A percentile compares a stretch with the other conserved stretches of the same genome.
Conservation (phyloP, 352 stramenopile genomes). For the Globisporangium emineosum region DNA sequence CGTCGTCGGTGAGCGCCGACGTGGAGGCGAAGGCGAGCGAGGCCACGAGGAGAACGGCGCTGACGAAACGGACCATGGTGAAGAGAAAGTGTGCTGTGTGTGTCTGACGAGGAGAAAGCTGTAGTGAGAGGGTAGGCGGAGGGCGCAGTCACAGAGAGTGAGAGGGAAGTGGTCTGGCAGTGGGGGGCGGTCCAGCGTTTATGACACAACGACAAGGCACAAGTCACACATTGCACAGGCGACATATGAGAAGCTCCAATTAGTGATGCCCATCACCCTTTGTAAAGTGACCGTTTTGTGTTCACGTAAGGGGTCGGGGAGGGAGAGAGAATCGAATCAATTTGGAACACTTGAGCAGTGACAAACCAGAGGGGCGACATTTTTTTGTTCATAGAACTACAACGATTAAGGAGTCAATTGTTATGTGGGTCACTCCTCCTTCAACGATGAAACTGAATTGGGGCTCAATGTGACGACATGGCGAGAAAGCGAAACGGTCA, state of each 20-base stretch:
- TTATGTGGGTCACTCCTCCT: background rate
- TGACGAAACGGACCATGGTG: slow-evolving; percentile 12
- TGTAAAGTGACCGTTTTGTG: too few species aligned
- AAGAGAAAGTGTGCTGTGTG: background rate
- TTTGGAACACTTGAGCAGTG: too few species aligned
- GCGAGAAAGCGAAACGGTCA: background rate
- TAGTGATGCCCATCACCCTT: too few species aligned
- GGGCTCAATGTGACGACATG: background rate
- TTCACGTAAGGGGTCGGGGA: too few species aligned
- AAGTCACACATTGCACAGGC: too few species aligned
- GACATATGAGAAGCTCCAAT: too few species aligned
- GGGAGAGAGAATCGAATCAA: too few species aligned
- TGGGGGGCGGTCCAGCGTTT: too few species aligned
- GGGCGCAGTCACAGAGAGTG: background rate
- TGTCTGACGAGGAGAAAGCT: background rate
- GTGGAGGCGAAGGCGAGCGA: slow-evolving; percentile 12
- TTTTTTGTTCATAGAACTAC: background rate
- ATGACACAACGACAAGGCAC: too few species aligned
- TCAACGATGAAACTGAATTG: background rate
- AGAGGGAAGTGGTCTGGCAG: slow-evolving; percentile 7
- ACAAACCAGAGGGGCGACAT: too few species aligned
- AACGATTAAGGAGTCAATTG: too few species aligned
- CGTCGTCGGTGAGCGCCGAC: background rate
- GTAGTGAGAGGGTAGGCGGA: background rate
- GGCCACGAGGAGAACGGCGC: slow-evolving; percentile 1